phyloP scores from a whole-genome alignment of 441 rosid genomes.

The Capsella rubella region DNA sequence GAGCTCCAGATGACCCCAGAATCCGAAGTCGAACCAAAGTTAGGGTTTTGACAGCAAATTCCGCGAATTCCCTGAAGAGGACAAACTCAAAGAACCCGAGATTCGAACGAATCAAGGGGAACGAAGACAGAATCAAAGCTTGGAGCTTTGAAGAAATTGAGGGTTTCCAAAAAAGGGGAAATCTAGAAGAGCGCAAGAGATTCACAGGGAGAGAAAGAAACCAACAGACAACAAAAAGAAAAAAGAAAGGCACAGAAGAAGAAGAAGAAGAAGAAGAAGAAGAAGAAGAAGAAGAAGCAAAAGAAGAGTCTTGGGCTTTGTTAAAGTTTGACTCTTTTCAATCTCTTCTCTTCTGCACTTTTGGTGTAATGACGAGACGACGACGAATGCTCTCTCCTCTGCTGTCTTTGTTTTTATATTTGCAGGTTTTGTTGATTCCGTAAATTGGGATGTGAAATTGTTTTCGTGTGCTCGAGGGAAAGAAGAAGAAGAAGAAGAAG shows the following conservation, averaged over 20 bases:
- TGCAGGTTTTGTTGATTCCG: slow-evolving; percentile 34
- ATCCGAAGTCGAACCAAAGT: slow-evolving; percentile 39
- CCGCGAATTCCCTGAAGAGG: slow-evolving; percentile 34
- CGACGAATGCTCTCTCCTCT: slow-evolving; percentile 36
- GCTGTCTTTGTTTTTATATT: neutral
- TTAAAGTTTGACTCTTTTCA: slow-evolving; percentile 54
- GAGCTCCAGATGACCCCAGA: slow-evolving; percentile 41
- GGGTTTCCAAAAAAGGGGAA: slow-evolving; percentile 38
- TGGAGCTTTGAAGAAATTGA: slow-evolving; percentile 38
- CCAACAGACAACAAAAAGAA: neutral
- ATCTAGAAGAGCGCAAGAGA: slow-evolving; percentile 28
- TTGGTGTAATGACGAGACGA: slow-evolving; percentile 42
- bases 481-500: neutral
- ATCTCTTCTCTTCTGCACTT: slow-evolving; percentile 39
- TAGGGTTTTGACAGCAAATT: slow-evolving; percentile 67
- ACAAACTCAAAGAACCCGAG: slow-evolving; percentile 25
- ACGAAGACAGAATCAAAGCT: slow-evolving; percentile 38
- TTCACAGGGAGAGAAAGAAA: slow-evolving; percentile 20
- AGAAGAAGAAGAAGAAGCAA: slow-evolving; percentile 38
- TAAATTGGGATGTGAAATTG: neutral
- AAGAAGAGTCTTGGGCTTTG: slow-evolving; percentile 37
- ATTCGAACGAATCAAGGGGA: slow-evolving; percentile 23
- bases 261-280: slow-evolving; percentile 38
- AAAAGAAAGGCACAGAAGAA: slow-evolving; percentile 1
- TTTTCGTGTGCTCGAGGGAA: slow-evolving; percentile 39